These are phyloP conservation scores for Penicillium verhagenii DNA, from an alignment of 495 filamentous ascomycete genomes.

Conservation along the genomic window DNA sequence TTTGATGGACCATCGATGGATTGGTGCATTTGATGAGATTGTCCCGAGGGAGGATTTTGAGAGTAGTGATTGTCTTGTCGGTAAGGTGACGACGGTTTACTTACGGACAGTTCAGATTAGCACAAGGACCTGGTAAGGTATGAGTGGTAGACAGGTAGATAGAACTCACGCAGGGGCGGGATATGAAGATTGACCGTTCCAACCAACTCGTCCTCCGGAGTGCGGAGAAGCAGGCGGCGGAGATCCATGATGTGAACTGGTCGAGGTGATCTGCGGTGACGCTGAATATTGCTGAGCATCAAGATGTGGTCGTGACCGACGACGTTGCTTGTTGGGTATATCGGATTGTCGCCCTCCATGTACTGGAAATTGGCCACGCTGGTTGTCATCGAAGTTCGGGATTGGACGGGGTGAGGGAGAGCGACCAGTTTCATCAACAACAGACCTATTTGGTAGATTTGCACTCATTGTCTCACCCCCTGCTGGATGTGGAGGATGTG, in stretches of 20 bases:
- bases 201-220: slow-evolving; percentile 52
- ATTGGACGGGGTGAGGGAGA: slow-evolving; percentile 43
- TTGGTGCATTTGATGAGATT: slow-evolving; percentile 57
- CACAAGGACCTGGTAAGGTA: slow-evolving; percentile 6
- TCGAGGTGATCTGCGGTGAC: slow-evolving; percentile 58
- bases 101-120: slow-evolving; percentile 18
- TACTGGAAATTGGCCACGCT: slow-evolving; percentile 34
- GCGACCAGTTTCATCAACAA: slow-evolving; percentile 22
- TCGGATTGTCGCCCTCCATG: slow-evolving; percentile 38
- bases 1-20: slow-evolving; percentile 52
- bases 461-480: slow-evolving; percentile 33
- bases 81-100: slow-evolving; percentile 51
- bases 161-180: slow-evolving; percentile 59
- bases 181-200: slow-evolving; percentile 55
- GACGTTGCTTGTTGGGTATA: slow-evolving; percentile 28
- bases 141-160: background rate
- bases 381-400: slow-evolving; percentile 35
- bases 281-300: slow-evolving; percentile 53
- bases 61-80: slow-evolving; percentile 47
- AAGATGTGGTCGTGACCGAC: slow-evolving; percentile 33
- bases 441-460: slow-evolving; percentile 27
- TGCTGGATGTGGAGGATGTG: slow-evolving; percentile 24
- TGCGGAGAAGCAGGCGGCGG: slow-evolving; percentile 68
- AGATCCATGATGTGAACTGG: slow-evolving; percentile 63
- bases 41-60: slow-evolving; percentile 41